A percentile compares a stretch with the other conserved stretches of the same genome.
Conservation (phyloP, 305 asterid species). For the Rubia peregrina region DNA sequence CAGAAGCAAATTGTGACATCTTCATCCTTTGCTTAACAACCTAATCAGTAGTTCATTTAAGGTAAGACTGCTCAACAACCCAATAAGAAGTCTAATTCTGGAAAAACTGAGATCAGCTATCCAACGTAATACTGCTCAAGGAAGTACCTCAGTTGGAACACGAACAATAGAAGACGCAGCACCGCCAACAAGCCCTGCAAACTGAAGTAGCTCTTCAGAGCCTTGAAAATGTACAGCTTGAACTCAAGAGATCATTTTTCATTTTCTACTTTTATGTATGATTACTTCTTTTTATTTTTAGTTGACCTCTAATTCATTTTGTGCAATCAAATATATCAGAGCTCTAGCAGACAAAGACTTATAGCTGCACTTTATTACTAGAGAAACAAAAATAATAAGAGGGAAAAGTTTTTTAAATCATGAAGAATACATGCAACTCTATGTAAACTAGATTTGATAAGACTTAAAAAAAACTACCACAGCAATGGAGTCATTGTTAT, state of each 20-base stretch:
- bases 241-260: conserved; percentile 3
- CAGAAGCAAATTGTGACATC: conserved; percentile 74
- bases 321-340: background rate
- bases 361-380: background rate
- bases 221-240: conserved; percentile 11
- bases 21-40: conserved; percentile 84
- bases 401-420: background rate
- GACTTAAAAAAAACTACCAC: background rate
- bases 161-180: conserved; percentile 66
- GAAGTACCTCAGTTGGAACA: conserved; percentile 62
- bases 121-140: conserved; percentile 3
- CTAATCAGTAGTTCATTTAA: conserved; percentile 27
- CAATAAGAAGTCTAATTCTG: conserved; percentile 22
- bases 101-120: conserved; percentile 11
- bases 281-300: background rate
- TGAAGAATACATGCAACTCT: background rate
- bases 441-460: background rate
- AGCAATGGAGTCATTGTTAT: background rate
- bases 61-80: conserved; percentile 50
- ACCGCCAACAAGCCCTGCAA: conserved; percentile 72
- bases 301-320: background rate
- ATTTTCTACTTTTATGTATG: background rate
- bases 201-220: conserved; percentile 29
- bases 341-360: background rate
- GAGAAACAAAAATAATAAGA: background rate